Evolutionary conservation across 2,329 filamentous ascomycete species (phyloP), one percentile per base, ranked within the genome.

Genomic region (Xylaria sp.): DNA sequence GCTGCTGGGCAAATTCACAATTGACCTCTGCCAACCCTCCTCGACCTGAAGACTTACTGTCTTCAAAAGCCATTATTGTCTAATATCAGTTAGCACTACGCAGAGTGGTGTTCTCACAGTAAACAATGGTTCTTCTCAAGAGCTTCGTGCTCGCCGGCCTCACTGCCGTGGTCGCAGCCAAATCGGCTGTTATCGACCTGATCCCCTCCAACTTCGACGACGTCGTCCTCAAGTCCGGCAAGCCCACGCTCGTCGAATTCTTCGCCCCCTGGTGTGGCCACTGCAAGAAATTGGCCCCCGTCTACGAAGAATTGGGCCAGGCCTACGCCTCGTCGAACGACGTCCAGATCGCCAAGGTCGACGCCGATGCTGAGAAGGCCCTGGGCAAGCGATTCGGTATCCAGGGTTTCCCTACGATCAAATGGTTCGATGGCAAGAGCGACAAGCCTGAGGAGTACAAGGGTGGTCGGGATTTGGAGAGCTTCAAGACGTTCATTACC

Each of bases 191-290:
- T 65, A 81, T 96, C 69, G 93, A 97, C 75, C 87, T 99, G 63
- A 86, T 89, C 61, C 92, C 93, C 58, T 80, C 80, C 70, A 99
- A 97, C 81, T 99, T 99, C 75, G 93, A 97, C 80, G 79, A 88
- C 52, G 82, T 96, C 58, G 91, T 96, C 65, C 82, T 96, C 62
- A 86, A 95, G 74, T 93, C 90, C 51, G 92, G 92, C 76, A 97
- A 96, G 80, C 93, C 94, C 49, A 92, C 94, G 0, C 87, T 99
- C 30, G 92, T 97, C 69, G 92, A 97, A 76, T 99, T 99, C 84
- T 97, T 96, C 73, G 94, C 94, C 39, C 92, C 93, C 23, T 99
- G 94, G 94, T 99, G 94, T 73, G 95, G 94, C 37, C 94, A 99
- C 83, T 99, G 94, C 91, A 97, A 97, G 84, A 96, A 80, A 72